These are phyloP conservation scores for Maudiozyma barnettii DNA, from an alignment of 805 yeast genomes.

Conservation along the genomic window DNA sequence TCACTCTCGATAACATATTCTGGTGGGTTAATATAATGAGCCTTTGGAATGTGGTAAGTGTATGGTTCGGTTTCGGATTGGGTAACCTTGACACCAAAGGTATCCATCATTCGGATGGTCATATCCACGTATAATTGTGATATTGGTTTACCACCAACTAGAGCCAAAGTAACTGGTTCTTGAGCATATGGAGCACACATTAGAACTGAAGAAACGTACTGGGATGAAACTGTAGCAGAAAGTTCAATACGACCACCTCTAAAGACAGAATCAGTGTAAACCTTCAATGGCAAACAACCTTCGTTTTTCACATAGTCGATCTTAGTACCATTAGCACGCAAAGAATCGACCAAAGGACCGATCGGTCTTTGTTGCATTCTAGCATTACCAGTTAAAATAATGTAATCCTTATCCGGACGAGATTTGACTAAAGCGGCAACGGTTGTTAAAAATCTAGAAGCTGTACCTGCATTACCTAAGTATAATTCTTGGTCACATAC, in stretches of 20 bases:
- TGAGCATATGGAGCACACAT: slow-evolving; percentile 97
- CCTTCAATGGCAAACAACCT: slow-evolving; percentile 80
- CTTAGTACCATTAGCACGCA: slow-evolving; percentile 66
- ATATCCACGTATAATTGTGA: slow-evolving; percentile 93
- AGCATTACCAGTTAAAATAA: slow-evolving; percentile 82
- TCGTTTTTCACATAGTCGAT: slow-evolving; percentile 60
- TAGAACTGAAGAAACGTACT: slow-evolving; percentile 88
- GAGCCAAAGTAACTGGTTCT: slow-evolving; percentile 73
- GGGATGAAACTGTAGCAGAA: slow-evolving; percentile 94
- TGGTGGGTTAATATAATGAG: slow-evolving; percentile 66
- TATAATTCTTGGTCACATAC: slow-evolving; percentile 64
- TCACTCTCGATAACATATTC: slow-evolving; percentile 91
- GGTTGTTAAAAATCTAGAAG: slow-evolving; percentile 87
- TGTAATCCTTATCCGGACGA: slow-evolving; percentile 32
- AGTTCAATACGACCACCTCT: slow-evolving; percentile 88
- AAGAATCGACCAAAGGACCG: slow-evolving; percentile 90
- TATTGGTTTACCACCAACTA: slow-evolving; percentile 95
- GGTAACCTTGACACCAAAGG: slow-evolving; percentile 74
- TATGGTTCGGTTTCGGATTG: slow-evolving; percentile 61
- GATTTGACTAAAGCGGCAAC: slow-evolving; percentile 77
- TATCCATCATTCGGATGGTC: slow-evolving; percentile 92
- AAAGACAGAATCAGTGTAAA: slow-evolving; percentile 60
- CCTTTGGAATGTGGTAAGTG: slow-evolving; percentile 87
- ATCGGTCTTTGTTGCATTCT: slow-evolving; percentile 97
- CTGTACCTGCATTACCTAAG: slow-evolving; percentile 97